Percentiles rank a stretch among this genome's conserved stretches.
phyloP scores from a whole-genome alignment of 768 basidiomycete genomes.

The Sporobolomyces pararoseus region DNA sequence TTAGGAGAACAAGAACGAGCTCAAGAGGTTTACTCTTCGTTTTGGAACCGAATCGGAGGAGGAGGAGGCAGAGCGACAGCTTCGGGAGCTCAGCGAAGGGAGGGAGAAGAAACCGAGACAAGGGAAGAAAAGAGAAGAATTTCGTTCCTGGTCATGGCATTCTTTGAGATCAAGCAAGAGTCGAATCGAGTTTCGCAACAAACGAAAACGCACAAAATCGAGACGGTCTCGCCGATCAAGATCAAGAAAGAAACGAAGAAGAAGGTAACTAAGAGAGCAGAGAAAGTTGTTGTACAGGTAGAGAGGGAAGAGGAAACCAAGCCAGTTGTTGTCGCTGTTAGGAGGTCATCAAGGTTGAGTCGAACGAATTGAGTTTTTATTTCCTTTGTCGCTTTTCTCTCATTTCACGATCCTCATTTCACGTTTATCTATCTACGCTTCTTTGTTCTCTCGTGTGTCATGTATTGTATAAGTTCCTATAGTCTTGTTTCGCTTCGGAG shows the following conservation, averaged over 20 bases:
- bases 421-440: too few species aligned
- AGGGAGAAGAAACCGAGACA: background rate
- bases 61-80: too few species aligned
- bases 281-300: background rate
- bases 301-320: background rate
- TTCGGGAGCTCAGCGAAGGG: background rate
- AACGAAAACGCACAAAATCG: background rate
- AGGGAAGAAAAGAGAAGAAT: background rate
- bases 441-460: too few species aligned
- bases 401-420: too few species aligned
- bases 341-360: background rate
- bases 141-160: conserved; percentile 19
- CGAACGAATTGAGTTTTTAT: background rate
- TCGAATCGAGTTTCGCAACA: background rate
- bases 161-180: background rate
- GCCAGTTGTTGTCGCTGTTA: background rate
- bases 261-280: background rate
- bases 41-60: conserved; percentile 17
- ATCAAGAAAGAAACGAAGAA: too few species aligned
- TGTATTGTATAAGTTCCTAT: too few species aligned
- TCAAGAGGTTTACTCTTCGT: background rate
- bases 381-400: background rate
- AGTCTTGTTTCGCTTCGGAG: too few species aligned
- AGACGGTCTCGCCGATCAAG: background rate
- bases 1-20: background rate